These are phyloP conservation scores for Phalaenopsis equestris DNA, from an alignment of 106 monocot species.

Conservation along the genomic window DNA sequence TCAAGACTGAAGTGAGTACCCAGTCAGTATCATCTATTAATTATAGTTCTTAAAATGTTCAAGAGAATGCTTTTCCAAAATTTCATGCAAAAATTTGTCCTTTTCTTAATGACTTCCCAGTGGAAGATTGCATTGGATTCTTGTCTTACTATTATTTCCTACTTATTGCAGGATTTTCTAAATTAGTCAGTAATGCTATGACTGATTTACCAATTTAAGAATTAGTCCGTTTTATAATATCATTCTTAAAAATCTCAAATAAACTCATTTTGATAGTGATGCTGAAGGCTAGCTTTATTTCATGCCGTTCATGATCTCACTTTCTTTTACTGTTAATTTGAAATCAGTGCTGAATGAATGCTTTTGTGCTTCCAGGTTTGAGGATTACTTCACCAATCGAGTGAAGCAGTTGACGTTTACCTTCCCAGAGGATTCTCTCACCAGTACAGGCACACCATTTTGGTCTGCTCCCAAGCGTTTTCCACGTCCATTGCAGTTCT, in stretches of 20 bases:
- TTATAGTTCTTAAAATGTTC: not conserved
- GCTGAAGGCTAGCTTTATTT: no score
- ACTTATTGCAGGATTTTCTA: not conserved
- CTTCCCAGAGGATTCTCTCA: slow-evolving; percentile 5
- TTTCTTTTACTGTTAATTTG: not conserved
- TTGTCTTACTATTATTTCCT: not conserved
- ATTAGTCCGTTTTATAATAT: no score
- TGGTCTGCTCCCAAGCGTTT: slow-evolving; percentile 14
- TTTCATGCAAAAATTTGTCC: not conserved
- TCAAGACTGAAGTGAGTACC: slow-evolving; percentile 61
- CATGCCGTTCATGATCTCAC: not conserved
- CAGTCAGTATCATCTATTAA: not conserved
- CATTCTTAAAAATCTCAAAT: no score
- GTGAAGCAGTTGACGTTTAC: slow-evolving; percentile 15
- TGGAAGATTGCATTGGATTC: not conserved
- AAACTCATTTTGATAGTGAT: no score
- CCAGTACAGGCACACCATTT: slow-evolving; percentile 3
- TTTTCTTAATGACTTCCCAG: no score
- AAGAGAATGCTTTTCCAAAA: not conserved
- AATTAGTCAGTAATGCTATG: not conserved
- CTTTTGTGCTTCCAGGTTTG: slow-evolving; percentile 4
- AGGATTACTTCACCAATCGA: slow-evolving; percentile 10
- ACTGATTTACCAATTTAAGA: no score
- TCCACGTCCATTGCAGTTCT: slow-evolving; percentile 5
- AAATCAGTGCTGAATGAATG: not conserved